Percentiles rank a stretch among this genome's conserved stretches.
Conservation (phyloP, 1,139 yeast genomes). For the Lodderomyces oxycetoniae region DNA sequence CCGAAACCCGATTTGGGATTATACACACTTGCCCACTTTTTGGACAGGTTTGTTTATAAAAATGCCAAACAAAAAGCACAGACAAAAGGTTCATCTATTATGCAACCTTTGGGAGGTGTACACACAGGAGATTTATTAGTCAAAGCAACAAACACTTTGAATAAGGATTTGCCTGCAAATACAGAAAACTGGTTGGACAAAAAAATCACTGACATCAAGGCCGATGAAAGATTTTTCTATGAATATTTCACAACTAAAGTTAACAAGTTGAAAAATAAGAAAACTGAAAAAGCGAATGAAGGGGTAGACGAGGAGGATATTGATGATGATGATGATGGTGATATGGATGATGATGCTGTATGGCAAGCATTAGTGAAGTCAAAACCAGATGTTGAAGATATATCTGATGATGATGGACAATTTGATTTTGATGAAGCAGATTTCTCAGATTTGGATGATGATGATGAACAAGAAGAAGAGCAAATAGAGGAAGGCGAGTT, state of each 20-base stretch:
- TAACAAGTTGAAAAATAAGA: constrained; percentile 38
- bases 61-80: constrained; percentile 75
- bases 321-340: constrained; percentile 26
- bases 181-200: constrained; percentile 77
- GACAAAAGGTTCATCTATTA: constrained; percentile 82
- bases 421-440: constrained; percentile 48
- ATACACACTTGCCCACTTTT: constrained; percentile 81
- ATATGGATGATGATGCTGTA: constrained; percentile 69
- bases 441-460: constrained; percentile 29
- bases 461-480: constrained; percentile 17
- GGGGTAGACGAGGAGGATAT: constrained; percentile 21
- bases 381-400: constrained; percentile 71
- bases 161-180: constrained; percentile 61
- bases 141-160: constrained; percentile 51
- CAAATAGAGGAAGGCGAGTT: constrained; percentile 12
- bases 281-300: constrained; percentile 22
- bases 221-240: constrained; percentile 86
- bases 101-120: constrained; percentile 96
- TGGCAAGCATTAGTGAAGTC: constrained; percentile 89
- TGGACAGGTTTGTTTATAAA: constrained; percentile 92
- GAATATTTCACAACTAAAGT: constrained; percentile 74
- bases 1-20: constrained; percentile 82
- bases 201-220: constrained; percentile 62
- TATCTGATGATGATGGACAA: constrained; percentile 38
- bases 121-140: constrained; percentile 76